Conservation (phyloP, 371 early-diverging fungal genomes). For the Mucor indicus region DNA sequence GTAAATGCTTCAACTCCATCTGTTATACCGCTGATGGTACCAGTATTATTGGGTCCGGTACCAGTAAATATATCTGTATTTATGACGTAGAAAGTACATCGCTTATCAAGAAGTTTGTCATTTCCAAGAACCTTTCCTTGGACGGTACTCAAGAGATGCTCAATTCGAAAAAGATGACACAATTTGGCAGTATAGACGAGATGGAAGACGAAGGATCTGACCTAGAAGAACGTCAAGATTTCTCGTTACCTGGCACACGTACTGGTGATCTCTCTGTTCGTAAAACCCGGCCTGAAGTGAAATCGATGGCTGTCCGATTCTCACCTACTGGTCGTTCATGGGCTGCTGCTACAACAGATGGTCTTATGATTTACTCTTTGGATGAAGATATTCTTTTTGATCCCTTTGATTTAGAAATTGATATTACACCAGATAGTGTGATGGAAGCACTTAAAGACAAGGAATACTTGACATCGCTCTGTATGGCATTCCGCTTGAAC, state of each 20-base stretch:
- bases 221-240: conserved; percentile 80
- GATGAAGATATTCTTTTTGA: conserved; percentile 93
- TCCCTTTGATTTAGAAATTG: conserved; percentile 95
- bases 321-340: conserved; percentile 92
- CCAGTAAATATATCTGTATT: conserved; percentile 92
- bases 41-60: conserved; percentile 90
- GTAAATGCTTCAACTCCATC: conserved; percentile 88
- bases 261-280: conserved; percentile 84
- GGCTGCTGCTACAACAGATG: conserved; percentile 97
- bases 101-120: conserved; percentile 86
- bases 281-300: conserved; percentile 71
- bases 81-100: conserved; percentile 79
- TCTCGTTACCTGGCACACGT: conserved; percentile 84
- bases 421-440: conserved; percentile 90
- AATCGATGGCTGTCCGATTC: conserved; percentile 84
- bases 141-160: conserved; percentile 91
- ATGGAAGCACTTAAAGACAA: conserved; percentile 62
- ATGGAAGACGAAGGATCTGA: conserved; percentile 77
- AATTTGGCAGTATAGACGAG: conserved; percentile 82
- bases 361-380: conserved; percentile 89
- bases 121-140: conserved; percentile 86
- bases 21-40: conserved; percentile 95
- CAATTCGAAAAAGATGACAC: conserved; percentile 90
- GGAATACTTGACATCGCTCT: conserved; percentile 83
- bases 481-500: conserved; percentile 90